These are phyloP conservation scores for Sanghuangporus baumii DNA, from an alignment of 1,284 basidiomycete species.

Conservation along the genomic window DNA sequence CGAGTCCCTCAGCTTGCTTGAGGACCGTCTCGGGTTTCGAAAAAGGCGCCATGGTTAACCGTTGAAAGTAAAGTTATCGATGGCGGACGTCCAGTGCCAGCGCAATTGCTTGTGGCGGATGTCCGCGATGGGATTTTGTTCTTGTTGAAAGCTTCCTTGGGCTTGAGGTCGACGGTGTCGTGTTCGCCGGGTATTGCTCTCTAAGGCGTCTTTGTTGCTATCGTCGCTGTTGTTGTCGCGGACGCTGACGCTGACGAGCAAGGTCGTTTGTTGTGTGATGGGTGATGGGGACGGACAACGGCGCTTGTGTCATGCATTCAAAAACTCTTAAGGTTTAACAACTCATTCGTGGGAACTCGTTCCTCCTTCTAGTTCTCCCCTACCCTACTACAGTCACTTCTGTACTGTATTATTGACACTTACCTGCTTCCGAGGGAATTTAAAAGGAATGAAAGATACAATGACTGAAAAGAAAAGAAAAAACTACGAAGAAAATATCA, in stretches of 20 bases:
- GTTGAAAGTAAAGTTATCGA: neutral
- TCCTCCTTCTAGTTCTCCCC: neutral
- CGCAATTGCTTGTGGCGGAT: neutral
- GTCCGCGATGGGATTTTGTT: neutral
- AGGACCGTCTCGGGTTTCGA: slow-evolving; percentile 89
- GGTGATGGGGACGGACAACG: neutral
- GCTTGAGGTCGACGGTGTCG: neutral
- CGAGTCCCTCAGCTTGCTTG: slow-evolving; percentile 88
- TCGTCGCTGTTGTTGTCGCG: too few relatives aligned
- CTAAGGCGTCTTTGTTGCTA: neutral
- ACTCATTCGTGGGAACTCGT: neutral
- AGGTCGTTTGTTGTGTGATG: neutral
- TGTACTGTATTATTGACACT: too few relatives aligned
- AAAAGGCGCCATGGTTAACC: slow-evolving; percentile 70
- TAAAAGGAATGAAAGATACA: neutral
- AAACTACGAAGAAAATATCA: neutral
- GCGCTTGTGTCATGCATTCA: slow-evolving; percentile 6
- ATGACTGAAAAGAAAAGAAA: neutral
- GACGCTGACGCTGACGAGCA: neutral
- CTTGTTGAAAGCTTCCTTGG: neutral
- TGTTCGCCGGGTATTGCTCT: neutral
- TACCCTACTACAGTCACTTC: too few relatives aligned
- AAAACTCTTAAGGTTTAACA: slow-evolving; percentile 13
- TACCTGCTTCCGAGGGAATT: too few relatives aligned
- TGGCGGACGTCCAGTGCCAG: slow-evolving; percentile 9